Percentiles rank a stretch among this genome's conserved stretches.
phyloP scores from a whole-genome alignment of 2,329 filamentous ascomycete species.

The Penicillium sp. region DNA sequence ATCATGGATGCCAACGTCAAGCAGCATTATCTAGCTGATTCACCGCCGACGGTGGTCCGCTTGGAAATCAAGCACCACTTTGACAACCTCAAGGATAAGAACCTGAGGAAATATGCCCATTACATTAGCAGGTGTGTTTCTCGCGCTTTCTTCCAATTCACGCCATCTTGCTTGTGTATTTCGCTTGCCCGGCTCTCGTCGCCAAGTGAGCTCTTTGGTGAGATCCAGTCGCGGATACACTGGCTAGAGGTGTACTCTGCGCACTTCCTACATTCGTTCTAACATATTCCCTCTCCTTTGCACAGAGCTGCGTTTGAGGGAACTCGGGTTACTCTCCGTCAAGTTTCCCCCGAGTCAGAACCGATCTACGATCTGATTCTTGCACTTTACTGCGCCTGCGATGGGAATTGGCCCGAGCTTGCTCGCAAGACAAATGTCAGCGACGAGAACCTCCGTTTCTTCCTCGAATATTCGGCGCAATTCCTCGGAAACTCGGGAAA shows the following conservation, averaged over 20 bases:
- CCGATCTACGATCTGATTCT: slow-evolving; percentile 82
- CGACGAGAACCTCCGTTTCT: slow-evolving; percentile 67
- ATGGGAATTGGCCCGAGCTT: slow-evolving; percentile 73
- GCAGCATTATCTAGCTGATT: slow-evolving; percentile 84
- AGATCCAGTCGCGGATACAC: background rate
- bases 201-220: background rate
- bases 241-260: slow-evolving; percentile 6
- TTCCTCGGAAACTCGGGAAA: slow-evolving; percentile 83
- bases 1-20: slow-evolving; percentile 48
- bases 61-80: slow-evolving; percentile 95
- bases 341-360: slow-evolving; percentile 82
- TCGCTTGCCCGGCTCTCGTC: background rate
- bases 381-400: slow-evolving; percentile 67
- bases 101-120: slow-evolving; percentile 90
- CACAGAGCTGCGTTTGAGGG: slow-evolving; percentile 75
- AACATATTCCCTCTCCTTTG: background rate
- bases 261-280: slow-evolving; percentile 10
- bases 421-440: slow-evolving; percentile 68
- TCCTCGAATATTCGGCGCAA: slow-evolving; percentile 77
- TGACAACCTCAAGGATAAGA: slow-evolving; percentile 59
- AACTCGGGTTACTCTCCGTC: slow-evolving; percentile 76
- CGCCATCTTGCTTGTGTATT: background rate
- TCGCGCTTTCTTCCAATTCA: background rate
- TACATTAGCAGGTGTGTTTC: slow-evolving; percentile 73
- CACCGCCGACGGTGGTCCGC: slow-evolving; percentile 83